A percentile compares a stretch with the other conserved stretches of the same genome.
Evolutionary conservation across 2,329 filamentous ascomycete genomes (phyloP).

Genomic region (Eutypella sp.): DNA sequence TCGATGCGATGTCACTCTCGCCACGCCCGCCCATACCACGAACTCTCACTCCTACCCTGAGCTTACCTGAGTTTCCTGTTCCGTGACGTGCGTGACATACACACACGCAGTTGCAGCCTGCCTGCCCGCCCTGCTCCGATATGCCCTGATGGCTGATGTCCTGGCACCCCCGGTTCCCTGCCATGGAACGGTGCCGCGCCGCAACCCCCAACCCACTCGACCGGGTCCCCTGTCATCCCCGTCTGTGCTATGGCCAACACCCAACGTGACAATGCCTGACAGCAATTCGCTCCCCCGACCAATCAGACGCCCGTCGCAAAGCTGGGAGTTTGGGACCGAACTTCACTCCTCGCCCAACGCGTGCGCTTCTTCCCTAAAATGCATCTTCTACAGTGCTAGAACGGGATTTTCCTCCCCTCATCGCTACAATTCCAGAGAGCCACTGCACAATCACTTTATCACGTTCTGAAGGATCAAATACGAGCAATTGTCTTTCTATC

Average conservation of each 20-base stretch:
- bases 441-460: too few species aligned
- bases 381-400: too few species aligned
- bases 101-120: background rate
- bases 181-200: background rate
- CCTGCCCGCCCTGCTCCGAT: background rate
- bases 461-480: too few species aligned
- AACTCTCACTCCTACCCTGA: too few species aligned
- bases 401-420: too few species aligned
- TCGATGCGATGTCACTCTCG: background rate
- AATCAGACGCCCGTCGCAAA: background rate
- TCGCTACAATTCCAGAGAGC: too few species aligned
- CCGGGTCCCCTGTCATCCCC: background rate
- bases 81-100: background rate
- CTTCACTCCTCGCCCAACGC: background rate
- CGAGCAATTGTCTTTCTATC: too few species aligned
- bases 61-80: too few species aligned
- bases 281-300: background rate
- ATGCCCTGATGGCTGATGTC: too few species aligned
- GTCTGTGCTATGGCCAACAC: background rate
- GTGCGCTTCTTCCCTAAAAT: too few species aligned
- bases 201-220: background rate
- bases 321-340: background rate
- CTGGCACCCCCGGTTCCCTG: too few species aligned
- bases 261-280: too few species aligned
- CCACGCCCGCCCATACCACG: background rate